Evolutionary conservation across 495 filamentous ascomycete genomes (phyloP).

Genomic region (Usnea hakonensis): DNA sequence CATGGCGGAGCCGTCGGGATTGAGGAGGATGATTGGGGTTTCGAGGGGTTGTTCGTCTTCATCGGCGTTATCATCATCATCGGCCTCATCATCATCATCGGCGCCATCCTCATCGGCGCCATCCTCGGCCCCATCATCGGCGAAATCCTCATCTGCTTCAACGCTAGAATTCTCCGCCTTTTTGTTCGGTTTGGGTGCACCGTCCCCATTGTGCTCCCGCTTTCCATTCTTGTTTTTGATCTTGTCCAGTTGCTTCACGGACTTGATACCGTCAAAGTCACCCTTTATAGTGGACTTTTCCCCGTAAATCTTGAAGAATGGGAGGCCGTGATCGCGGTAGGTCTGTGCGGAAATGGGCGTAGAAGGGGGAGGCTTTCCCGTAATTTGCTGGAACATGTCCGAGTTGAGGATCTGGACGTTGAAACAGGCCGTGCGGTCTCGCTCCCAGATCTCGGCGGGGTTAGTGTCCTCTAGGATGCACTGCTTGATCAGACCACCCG

Average conservation of each 20-base stretch:
- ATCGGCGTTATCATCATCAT: neutral
- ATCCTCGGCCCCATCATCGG: neutral
- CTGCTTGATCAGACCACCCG: constrained; percentile 19
- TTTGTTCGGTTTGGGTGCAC: neutral
- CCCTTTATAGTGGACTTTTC: constrained; percentile 19
- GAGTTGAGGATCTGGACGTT: constrained; percentile 38
- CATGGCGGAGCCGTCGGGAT: constrained; percentile 7
- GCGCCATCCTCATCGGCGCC: neutral
- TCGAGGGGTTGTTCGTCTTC: neutral
- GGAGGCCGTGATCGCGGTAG: constrained; percentile 29
- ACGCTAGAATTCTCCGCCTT: neutral
- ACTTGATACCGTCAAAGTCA: constrained; percentile 20
- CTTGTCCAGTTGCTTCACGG: constrained; percentile 8
- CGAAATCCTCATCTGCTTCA: neutral
- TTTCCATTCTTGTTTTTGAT: neutral
- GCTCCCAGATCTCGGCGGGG: constrained; percentile 29
- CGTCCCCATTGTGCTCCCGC: neutral
- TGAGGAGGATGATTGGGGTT: constrained; percentile 14
- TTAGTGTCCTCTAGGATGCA: constrained; percentile 27
- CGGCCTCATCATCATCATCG: neutral
- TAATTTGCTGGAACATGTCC: constrained; percentile 24
- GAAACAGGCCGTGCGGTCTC: constrained; percentile 26
- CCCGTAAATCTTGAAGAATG: constrained; percentile 30
- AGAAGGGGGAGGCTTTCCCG: constrained; percentile 26
- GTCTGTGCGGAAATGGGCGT: constrained; percentile 31